These are phyloP conservation scores for Chaetomium olivaceum DNA, from an alignment of 2,329 filamentous ascomycete species.

Conservation along the genomic window DNA sequence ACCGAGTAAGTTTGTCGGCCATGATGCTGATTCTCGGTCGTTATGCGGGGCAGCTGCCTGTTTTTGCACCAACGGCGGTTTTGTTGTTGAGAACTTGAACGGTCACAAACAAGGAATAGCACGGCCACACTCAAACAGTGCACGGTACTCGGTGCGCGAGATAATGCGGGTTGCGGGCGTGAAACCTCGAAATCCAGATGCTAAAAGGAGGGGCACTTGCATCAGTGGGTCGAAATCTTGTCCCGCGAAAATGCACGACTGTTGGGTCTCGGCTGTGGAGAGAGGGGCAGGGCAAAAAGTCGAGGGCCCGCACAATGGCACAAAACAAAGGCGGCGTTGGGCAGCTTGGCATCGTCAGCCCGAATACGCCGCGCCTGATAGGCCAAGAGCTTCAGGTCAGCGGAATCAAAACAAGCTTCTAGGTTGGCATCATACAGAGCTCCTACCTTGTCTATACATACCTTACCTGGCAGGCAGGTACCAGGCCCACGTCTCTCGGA, in stretches of 20 bases:
- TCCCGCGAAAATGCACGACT: constrained; percentile 27
- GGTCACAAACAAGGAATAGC: not conserved
- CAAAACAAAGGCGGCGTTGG: constrained; percentile 8
- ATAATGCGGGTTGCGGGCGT: constrained; percentile 12
- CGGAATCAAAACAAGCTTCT: not conserved
- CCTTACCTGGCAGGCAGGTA: too few species aligned
- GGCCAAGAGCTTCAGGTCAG: constrained; percentile 21
- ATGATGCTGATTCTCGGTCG: constrained; percentile 52
- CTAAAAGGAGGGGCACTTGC: constrained; percentile 30
- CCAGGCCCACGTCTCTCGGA: not conserved
- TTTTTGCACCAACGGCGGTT: not conserved
- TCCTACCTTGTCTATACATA: too few species aligned
- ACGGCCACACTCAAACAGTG: constrained; percentile 3
- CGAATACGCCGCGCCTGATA: constrained; percentile 30
- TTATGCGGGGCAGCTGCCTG: constrained; percentile 10
- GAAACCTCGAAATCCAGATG: constrained; percentile 23
- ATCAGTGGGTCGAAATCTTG: constrained; percentile 27
- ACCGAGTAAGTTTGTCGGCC: constrained; percentile 95
- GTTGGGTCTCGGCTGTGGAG: constrained; percentile 24
- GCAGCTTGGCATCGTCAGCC: constrained; percentile 29
- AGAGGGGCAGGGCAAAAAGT: constrained; percentile 35
- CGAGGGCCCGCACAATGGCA: constrained; percentile 13
- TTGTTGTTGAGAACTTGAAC: not conserved
- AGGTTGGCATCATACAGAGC: too few species aligned
- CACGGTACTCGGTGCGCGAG: constrained; percentile 15